phyloP scores from a whole-genome alignment of 257 asterid genomes.

The Echium plantagineum region DNA sequence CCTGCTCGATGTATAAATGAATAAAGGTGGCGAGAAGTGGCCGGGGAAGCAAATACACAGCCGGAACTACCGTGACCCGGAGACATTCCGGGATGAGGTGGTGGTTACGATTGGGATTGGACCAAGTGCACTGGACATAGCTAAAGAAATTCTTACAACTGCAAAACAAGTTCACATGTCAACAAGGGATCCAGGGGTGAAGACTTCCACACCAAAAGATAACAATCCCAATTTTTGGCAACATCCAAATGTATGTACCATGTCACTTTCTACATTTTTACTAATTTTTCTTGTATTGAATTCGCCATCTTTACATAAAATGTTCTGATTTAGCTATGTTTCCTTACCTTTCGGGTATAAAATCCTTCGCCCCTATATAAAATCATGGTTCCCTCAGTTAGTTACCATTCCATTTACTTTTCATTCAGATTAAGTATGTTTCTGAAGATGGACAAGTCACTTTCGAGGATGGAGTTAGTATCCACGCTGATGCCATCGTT shows the following conservation, averaged over 20 bases:
- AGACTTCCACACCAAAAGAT: constrained; percentile 19
- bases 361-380: too few relatives aligned
- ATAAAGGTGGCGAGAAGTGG: constrained; percentile 46
- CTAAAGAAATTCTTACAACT: constrained; percentile 26
- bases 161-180: constrained; percentile 64
- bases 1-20: too few relatives aligned
- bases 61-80: constrained; percentile 52
- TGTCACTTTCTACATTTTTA: too few relatives aligned
- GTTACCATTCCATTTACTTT: background rate
- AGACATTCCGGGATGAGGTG: constrained; percentile 44
- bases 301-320: too few relatives aligned
- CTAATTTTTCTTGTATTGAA: too few relatives aligned
- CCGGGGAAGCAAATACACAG: constrained; percentile 55
- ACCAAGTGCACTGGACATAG: constrained; percentile 46
- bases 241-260: constrained; percentile 15
- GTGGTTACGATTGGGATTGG: constrained; percentile 62
- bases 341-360: too few relatives aligned
- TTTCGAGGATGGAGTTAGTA: constrained; percentile 39
- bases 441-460: constrained; percentile 37
- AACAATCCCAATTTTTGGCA: constrained; percentile 15
- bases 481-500: constrained; percentile 42
- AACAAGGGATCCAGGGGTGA: constrained; percentile 23
- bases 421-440: constrained; percentile 27
- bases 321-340: too few relatives aligned
- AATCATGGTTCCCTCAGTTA: background rate